These are phyloP conservation scores for Saturnispora quitensis DNA, from an alignment of 805 yeast genomes.

Conservation along the genomic window DNA sequence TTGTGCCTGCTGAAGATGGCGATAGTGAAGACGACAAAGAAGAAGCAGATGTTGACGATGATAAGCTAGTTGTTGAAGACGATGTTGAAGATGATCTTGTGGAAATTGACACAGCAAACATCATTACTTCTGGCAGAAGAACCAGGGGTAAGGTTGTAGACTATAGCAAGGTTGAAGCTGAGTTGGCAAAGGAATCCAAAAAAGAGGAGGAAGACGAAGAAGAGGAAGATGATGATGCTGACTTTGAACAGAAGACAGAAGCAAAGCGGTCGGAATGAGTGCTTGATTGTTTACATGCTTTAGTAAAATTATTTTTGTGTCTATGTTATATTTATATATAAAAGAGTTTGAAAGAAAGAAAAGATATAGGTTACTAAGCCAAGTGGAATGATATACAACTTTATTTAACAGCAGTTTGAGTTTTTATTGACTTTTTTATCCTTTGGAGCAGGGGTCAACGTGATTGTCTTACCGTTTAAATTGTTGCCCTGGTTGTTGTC, in stretches of 20 bases:
- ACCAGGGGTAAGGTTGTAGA: slow-evolving; percentile 87
- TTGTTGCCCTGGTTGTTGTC: slow-evolving; percentile 29
- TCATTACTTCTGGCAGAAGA: slow-evolving; percentile 78
- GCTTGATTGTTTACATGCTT: too few relatives aligned
- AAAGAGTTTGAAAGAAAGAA: background rate
- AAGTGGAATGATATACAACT: background rate
- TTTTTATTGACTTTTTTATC: slow-evolving; percentile 54
- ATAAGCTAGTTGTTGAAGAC: slow-evolving; percentile 47
- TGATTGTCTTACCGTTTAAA: slow-evolving; percentile 76
- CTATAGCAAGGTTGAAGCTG: slow-evolving; percentile 70
- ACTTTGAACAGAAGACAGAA: slow-evolving; percentile 37
- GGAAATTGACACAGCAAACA: slow-evolving; percentile 76
- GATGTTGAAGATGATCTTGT: slow-evolving; percentile 70
- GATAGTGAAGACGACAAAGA: slow-evolving; percentile 28
- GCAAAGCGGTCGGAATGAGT: background rate
- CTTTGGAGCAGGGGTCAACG: slow-evolving; percentile 88
- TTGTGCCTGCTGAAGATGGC: slow-evolving; percentile 16
- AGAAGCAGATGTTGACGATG: slow-evolving; percentile 39
- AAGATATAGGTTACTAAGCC: background rate
- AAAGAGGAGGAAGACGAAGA: slow-evolving; percentile 32
- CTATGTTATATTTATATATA: background rate
- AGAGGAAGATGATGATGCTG: slow-evolving; percentile 31
- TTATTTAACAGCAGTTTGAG: slow-evolving; percentile 56
- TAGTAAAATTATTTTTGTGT: background rate
- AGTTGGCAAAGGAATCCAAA: slow-evolving; percentile 42